These are phyloP conservation scores for Bromus sterilis DNA, from an alignment of 176 grass and related monocot genomes.

Conservation along the genomic window DNA sequence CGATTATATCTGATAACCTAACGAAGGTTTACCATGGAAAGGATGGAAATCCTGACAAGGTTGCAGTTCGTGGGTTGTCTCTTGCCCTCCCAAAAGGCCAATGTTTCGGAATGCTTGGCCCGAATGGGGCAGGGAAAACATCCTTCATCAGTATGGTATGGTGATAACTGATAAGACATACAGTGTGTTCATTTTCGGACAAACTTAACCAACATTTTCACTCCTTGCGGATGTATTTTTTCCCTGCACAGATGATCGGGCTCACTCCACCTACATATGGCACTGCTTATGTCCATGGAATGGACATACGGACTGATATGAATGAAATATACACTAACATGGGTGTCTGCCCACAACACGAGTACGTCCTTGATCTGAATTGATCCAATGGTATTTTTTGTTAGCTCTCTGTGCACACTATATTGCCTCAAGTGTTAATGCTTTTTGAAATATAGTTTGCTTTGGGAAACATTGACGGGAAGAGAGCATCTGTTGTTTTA, in stretches of 20 bases:
- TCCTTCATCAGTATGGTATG: conserved; percentile 96
- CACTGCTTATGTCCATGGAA: conserved; percentile 70
- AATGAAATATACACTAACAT: conserved; percentile 78
- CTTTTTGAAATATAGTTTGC: conserved; percentile 51
- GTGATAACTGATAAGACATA: not conserved
- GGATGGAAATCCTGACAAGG: conserved; percentile 87
- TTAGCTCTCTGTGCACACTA: not conserved
- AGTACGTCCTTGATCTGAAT: conserved; percentile 39
- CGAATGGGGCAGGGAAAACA: conserved; percentile 94
- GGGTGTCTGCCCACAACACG: conserved; percentile 96
- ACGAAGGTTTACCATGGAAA: conserved; percentile 72
- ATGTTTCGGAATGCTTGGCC: conserved; percentile 97
- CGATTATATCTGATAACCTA: conserved; percentile 70
- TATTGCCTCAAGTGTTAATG: not conserved
- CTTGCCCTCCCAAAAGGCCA: conserved; percentile 85
- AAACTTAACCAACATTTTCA: not conserved
- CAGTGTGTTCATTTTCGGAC: not conserved
- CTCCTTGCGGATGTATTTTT: not conserved
- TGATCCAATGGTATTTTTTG: not conserved
- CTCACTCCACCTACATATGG: conserved; percentile 74
- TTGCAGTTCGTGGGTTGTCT: conserved; percentile 82
- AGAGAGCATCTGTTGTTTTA: conserved; percentile 90
- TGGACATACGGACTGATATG: conserved; percentile 75
- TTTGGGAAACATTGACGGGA: conserved; percentile 95
- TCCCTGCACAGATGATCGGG: conserved; percentile 68